Evolutionary conservation across 257 asterid species (phyloP).

Genomic region (Striga asiatica): DNA sequence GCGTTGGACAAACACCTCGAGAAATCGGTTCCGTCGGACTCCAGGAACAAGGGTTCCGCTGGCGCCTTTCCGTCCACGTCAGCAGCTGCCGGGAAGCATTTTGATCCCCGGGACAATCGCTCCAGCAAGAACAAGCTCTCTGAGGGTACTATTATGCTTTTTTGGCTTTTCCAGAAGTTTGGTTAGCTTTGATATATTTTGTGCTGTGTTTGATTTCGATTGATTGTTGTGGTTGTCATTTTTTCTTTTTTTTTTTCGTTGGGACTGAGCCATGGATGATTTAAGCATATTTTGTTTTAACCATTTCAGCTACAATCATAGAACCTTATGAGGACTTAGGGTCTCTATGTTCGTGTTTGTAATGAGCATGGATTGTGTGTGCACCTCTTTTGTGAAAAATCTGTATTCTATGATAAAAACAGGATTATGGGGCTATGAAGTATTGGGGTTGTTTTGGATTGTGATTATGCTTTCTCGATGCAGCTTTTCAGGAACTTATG

Average conservation of each 20-base stretch:
- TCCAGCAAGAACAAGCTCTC: slow-evolving; percentile 60
- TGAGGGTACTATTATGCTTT: slow-evolving; percentile 36
- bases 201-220: not conserved
- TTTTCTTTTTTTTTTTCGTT: not conserved
- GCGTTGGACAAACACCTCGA: slow-evolving; percentile 87
- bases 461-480: not conserved
- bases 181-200: not conserved
- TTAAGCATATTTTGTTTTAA: not conserved
- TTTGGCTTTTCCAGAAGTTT: not conserved
- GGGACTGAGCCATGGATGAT: not conserved
- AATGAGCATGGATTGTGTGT: not conserved
- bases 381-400: not conserved
- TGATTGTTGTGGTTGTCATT: not conserved
- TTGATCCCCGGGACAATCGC: slow-evolving; percentile 47
- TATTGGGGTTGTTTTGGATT: not conserved
- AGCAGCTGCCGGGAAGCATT: slow-evolving; percentile 37
- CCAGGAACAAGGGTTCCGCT: slow-evolving; percentile 57
- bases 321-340: slow-evolving; percentile 8
- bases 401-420: not conserved
- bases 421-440: not conserved
- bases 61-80: slow-evolving; percentile 51
- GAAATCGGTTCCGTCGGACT: slow-evolving; percentile 80
- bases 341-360: not conserved
- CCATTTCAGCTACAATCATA: too few species aligned
- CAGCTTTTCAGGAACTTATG: not conserved